These are phyloP conservation scores for Russula olivacea DNA, from an alignment of 768 basidiomycete genomes.

Conservation along the genomic window DNA sequence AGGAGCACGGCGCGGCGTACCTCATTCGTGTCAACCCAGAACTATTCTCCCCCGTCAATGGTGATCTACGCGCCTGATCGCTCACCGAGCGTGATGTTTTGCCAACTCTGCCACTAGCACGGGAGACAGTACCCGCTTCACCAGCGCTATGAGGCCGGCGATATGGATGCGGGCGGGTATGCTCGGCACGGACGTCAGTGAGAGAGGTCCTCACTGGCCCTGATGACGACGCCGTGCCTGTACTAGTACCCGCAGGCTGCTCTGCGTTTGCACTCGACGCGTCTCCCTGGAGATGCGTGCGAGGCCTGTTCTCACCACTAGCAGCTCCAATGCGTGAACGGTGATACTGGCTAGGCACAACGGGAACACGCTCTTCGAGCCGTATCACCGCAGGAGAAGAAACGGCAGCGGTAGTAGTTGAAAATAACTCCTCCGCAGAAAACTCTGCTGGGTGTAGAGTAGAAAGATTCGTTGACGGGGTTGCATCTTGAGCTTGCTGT, in stretches of 20 bases:
- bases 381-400: conserved; percentile 23
- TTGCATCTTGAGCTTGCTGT: conserved; percentile 19
- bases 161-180: conserved; percentile 24
- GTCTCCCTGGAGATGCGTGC: conserved; percentile 19
- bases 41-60: conserved; percentile 10
- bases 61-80: conserved; percentile 16
- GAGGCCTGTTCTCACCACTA: conserved; percentile 21
- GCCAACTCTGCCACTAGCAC: neutral
- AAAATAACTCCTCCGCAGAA: conserved; percentile 20
- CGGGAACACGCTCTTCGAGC: conserved; percentile 25
- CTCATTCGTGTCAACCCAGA: conserved; percentile 23
- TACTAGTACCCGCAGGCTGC: conserved; percentile 13
- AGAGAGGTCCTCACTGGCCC: conserved; percentile 17
- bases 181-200: conserved; percentile 17
- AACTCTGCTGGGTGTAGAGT: conserved; percentile 23
- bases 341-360: conserved; percentile 24
- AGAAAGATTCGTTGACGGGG: conserved; percentile 8
- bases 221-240: conserved; percentile 9
- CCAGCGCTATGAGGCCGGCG: conserved; percentile 22
- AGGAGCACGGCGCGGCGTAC: conserved; percentile 15
- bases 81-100: conserved; percentile 15
- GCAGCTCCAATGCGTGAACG: conserved; percentile 17
- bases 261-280: conserved; percentile 13
- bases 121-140: conserved; percentile 2
- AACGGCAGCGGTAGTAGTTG: conserved; percentile 8